A percentile compares a stretch with the other conserved stretches of the same genome.
Evolutionary conservation across 75 land plant species (phyloP).

Genomic region (Ceratopteris richardii): DNA sequence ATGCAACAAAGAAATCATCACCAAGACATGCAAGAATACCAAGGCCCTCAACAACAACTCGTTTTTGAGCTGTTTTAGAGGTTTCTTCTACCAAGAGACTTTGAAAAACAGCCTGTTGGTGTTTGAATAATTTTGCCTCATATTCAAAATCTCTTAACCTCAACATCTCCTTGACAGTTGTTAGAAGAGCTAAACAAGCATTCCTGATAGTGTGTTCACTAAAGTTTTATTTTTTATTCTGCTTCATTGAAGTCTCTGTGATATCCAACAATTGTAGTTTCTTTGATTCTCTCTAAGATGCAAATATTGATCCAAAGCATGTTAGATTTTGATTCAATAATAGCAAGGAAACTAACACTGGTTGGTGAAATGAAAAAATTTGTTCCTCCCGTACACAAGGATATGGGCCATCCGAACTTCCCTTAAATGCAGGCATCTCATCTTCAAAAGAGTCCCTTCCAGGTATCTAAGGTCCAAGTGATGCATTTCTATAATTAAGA

Average conservation of each 20-base stretch:
- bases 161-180: slow-evolving; percentile 73
- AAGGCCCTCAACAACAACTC: slow-evolving; percentile 88
- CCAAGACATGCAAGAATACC: slow-evolving; percentile 88
- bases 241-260: slow-evolving; percentile 59
- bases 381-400: slow-evolving; percentile 91
- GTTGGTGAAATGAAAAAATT: slow-evolving; percentile 82
- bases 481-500: slow-evolving; percentile 83
- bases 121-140: slow-evolving; percentile 45
- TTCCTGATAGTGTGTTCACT: slow-evolving; percentile 52
- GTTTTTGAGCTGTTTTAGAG: slow-evolving; percentile 62
- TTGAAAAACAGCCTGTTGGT: slow-evolving; percentile 63
- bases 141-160: slow-evolving; percentile 41
- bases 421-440: slow-evolving; percentile 92
- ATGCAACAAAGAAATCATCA: slow-evolving; percentile 79
- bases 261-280: slow-evolving; percentile 67
- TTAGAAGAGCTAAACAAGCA: slow-evolving; percentile 80
- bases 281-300: slow-evolving; percentile 58
- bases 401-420: slow-evolving; percentile 80
- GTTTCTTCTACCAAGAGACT: slow-evolving; percentile 70
- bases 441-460: slow-evolving; percentile 99
- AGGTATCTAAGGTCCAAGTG: slow-evolving; percentile 94
- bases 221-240: slow-evolving; percentile 81
- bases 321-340: slow-evolving; percentile 90
- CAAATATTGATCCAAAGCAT: slow-evolving; percentile 81
- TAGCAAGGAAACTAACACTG: slow-evolving; percentile 60